Evolutionary conservation across 352 stramenopile genomes (phyloP).

Genomic region (Phytopythium helicoides): DNA sequence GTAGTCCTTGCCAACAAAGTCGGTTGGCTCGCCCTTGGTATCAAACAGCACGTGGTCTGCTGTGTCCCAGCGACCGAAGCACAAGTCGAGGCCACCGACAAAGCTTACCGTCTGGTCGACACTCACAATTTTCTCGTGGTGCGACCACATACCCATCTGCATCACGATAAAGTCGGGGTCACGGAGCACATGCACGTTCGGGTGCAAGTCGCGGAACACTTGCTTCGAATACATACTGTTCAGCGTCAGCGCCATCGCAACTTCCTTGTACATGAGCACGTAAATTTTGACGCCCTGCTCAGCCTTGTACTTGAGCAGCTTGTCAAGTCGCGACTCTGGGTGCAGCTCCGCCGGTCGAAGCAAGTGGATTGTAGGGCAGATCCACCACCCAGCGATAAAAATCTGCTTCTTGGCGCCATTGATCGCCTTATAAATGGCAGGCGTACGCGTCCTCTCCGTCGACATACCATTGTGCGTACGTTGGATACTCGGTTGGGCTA

Average conservation of each 20-base stretch:
- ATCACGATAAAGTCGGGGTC: constrained; percentile 90
- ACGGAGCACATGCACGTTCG: constrained; percentile 85
- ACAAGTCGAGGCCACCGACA: constrained; percentile 88
- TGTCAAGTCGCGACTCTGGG: constrained; percentile 65
- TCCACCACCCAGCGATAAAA: constrained; percentile 91
- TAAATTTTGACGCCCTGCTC: constrained; percentile 87
- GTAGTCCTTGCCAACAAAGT: constrained; percentile 84
- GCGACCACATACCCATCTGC: constrained; percentile 84
- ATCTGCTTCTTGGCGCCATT: constrained; percentile 75
- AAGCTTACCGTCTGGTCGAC: constrained; percentile 89
- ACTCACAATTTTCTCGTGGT: constrained; percentile 93
- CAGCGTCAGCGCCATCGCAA: constrained; percentile 75
- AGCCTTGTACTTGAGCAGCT: constrained; percentile 64
- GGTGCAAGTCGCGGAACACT: constrained; percentile 56
- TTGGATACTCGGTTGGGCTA: constrained; percentile 53
- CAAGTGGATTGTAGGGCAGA: constrained; percentile 84
- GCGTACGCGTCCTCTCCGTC: constrained; percentile 75
- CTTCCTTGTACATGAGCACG: constrained; percentile 92
- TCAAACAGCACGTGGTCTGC: constrained; percentile 68
- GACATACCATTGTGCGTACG: constrained; percentile 79
- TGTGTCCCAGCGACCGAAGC: constrained; percentile 88
- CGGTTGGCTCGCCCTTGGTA: constrained; percentile 33
- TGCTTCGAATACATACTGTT: constrained; percentile 86
- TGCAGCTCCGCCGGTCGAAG: constrained; percentile 54
- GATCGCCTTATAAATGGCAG: constrained; percentile 72